Percentiles rank a stretch among this genome's conserved stretches.
Evolutionary conservation across 768 basidiomycete genomes (phyloP).

Genomic region (Amanita pseudoporphyria): DNA sequence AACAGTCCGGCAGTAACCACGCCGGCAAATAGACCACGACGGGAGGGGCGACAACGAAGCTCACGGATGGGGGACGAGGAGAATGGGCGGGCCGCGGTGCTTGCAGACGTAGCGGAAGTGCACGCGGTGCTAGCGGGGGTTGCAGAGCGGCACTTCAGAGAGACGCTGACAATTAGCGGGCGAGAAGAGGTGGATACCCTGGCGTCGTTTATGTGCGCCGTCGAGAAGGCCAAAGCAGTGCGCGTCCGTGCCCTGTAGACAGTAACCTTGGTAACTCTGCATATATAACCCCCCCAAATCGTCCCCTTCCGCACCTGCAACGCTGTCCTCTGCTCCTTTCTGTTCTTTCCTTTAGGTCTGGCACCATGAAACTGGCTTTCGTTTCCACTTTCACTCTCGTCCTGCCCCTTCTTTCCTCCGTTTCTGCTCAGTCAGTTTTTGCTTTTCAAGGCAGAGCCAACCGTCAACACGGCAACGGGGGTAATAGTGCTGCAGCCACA

Average conservation of each 20-base stretch:
- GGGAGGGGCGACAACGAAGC: conserved; percentile 58
- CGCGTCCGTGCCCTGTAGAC: neutral
- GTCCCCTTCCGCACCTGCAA: conserved; percentile 27
- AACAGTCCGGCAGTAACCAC: conserved; percentile 38
- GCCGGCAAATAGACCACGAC: conserved; percentile 63
- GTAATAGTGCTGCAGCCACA: conserved; percentile 9
- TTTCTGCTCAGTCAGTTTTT: conserved; percentile 15
- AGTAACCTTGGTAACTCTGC: neutral
- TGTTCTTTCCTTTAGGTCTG: conserved; percentile 40
- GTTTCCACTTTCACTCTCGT: conserved; percentile 29
- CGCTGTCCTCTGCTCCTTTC: conserved; percentile 30
- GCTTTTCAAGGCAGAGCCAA: conserved; percentile 4
- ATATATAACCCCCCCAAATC: conserved; percentile 1
- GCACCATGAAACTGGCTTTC: conserved; percentile 42
- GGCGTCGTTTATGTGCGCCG: conserved; percentile 69
- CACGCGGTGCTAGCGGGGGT: conserved; percentile 58
- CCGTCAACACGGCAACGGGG: conserved; percentile 14
- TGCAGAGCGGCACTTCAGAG: conserved; percentile 66
- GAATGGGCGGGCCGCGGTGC: conserved; percentile 44
- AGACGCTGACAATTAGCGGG: conserved; percentile 36
- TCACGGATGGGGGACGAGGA: conserved; percentile 68
- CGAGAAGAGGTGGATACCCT: conserved; percentile 77
- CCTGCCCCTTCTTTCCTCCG: conserved; percentile 29
- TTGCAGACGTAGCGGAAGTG: conserved; percentile 62
- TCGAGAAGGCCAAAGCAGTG: conserved; percentile 47